These are phyloP conservation scores for Claviceps spartinae DNA, from an alignment of 2,329 filamentous ascomycete genomes.

Conservation along the genomic window DNA sequence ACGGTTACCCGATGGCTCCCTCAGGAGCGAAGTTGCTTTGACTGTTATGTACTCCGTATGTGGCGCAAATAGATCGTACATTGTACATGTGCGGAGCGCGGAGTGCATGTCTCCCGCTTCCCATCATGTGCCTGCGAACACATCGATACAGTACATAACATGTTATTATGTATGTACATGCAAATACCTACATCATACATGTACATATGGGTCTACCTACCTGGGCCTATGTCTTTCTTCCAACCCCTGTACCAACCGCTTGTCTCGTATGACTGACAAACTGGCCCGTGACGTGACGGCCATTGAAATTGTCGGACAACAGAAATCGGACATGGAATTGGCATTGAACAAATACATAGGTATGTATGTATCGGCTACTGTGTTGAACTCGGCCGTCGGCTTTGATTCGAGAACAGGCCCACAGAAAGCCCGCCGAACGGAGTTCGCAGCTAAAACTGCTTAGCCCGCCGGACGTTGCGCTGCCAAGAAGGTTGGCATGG, in stretches of 20 bases:
- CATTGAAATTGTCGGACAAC: background rate
- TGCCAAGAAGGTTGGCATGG: background rate
- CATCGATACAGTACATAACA: background rate
- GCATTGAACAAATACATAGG: background rate
- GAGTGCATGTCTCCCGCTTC: background rate
- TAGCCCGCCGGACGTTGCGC: background rate
- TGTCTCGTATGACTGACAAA: background rate
- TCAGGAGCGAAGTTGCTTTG: background rate
- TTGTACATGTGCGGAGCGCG: background rate
- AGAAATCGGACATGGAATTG: background rate
- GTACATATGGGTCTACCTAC: background rate
- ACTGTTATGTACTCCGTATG: background rate
- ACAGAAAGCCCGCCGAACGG: background rate
- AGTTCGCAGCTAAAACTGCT: background rate
- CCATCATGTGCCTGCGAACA: background rate
- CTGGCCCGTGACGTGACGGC: background rate
- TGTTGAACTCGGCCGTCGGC: background rate
- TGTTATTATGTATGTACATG: no score
- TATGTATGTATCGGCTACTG: background rate
- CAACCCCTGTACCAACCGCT: no score
- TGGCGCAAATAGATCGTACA: no score
- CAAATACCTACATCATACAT: no score
- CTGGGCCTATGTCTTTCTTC: background rate
- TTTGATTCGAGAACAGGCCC: background rate
- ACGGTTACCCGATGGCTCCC: no score